A percentile compares a stretch with the other conserved stretches of the same genome.
Evolutionary conservation across 257 asterid genomes (phyloP).

Genomic region (Solanum bulbocastanum): DNA sequence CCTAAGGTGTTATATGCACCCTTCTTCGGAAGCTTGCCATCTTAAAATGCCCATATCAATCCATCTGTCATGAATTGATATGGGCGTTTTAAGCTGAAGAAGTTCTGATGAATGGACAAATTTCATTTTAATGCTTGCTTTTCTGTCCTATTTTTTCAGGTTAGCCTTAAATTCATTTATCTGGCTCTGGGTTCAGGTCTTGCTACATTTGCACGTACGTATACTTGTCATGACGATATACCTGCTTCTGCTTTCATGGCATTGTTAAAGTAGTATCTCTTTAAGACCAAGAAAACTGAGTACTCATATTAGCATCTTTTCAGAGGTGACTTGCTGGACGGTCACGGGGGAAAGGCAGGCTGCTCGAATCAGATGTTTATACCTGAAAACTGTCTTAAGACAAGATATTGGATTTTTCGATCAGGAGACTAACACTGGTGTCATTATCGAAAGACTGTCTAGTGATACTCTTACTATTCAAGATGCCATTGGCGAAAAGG

Average conservation of each 20-base stretch:
- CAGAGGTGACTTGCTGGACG: conserved; percentile 92
- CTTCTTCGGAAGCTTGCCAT: not conserved
- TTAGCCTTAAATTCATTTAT: conserved; percentile 51
- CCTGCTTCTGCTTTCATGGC: not conserved
- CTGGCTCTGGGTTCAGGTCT: conserved; percentile 63
- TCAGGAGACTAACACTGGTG: conserved; percentile 66
- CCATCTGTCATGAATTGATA: not conserved
- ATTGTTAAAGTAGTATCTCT: not conserved
- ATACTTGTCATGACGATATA: not conserved
- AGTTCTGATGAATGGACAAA: not conserved
- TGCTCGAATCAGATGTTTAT: conserved; percentile 53
- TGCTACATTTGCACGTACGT: conserved; percentile 61
- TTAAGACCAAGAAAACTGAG: not conserved
- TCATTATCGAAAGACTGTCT: conserved; percentile 73
- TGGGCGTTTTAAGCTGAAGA: not conserved
- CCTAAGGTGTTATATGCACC: not conserved
- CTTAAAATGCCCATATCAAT: not conserved
- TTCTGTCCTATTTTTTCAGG: conserved; percentile 11
- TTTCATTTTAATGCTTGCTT: not conserved
- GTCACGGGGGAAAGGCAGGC: conserved; percentile 88
- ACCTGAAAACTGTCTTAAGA: conserved; percentile 49
- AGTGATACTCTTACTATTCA: conserved; percentile 87
- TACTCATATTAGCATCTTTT: not conserved
- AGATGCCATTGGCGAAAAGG: conserved; percentile 94
- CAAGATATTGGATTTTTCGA: conserved; percentile 85